These are phyloP conservation scores for Saturnispora gosingensis DNA, from an alignment of 805 yeast species.

Conservation along the genomic window DNA sequence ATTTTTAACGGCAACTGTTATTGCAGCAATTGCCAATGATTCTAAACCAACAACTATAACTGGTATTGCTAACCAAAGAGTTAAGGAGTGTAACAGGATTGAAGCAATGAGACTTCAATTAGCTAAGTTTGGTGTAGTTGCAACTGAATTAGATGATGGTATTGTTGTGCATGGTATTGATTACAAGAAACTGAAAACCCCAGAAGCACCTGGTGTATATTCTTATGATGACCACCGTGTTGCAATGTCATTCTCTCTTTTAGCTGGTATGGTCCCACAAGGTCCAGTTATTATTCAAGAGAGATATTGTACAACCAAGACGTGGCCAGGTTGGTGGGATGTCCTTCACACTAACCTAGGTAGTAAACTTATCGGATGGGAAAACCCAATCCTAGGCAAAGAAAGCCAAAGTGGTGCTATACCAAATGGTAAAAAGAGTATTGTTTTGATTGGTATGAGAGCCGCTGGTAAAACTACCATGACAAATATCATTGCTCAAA, in stretches of 20 bases:
- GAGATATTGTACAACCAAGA: constrained; percentile 88
- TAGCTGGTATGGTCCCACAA: constrained; percentile 54
- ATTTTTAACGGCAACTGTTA: constrained; percentile 90
- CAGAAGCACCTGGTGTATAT: constrained; percentile 51
- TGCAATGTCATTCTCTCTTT: constrained; percentile 90
- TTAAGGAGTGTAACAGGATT: constrained; percentile 93
- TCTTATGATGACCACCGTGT: constrained; percentile 96
- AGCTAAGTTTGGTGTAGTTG: constrained; percentile 81
- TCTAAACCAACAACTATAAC: constrained; percentile 64
- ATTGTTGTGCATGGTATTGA: constrained; percentile 72
- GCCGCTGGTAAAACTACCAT: constrained; percentile 94
- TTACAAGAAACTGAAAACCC: constrained; percentile 42
- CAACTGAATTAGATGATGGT: constrained; percentile 86
- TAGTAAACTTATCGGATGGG: constrained; percentile 63
- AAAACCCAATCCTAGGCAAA: constrained; percentile 23
- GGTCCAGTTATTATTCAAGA: constrained; percentile 68
- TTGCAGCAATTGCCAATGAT: constrained; percentile 75
- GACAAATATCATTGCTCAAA: constrained; percentile 67
- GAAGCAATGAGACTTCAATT: constrained; percentile 88
- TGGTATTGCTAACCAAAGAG: constrained; percentile 97
- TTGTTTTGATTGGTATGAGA: constrained; percentile 91
- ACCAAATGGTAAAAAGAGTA: constrained; percentile 41
- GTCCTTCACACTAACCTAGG: constrained; percentile 61
- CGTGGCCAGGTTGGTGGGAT: constrained; percentile 99
- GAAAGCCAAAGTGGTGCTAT: constrained; percentile 10